phyloP scores from a whole-genome alignment of 805 yeast genomes.

The Candida michaelii region DNA sequence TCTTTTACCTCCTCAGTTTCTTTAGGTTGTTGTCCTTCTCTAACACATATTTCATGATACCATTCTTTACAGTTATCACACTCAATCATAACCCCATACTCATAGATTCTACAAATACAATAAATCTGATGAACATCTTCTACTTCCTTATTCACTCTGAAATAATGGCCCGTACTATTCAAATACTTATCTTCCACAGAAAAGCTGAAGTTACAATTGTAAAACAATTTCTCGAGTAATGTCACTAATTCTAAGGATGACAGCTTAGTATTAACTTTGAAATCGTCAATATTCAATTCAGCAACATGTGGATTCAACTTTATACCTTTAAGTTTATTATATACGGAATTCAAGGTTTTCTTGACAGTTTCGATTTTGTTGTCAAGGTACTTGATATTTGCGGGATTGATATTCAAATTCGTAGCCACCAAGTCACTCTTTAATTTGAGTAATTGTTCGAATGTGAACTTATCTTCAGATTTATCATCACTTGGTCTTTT shows the following conservation, averaged over 20 bases:
- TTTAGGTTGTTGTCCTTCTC: conserved; percentile 3
- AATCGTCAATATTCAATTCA: not conserved
- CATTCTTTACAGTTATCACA: conserved; percentile 72
- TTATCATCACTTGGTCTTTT: not conserved
- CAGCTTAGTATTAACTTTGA: not conserved
- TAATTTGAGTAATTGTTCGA: conserved; percentile 25
- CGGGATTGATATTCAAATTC: conserved; percentile 9
- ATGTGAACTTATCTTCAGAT: conserved; percentile 3
- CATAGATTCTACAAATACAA: conserved; percentile 64
- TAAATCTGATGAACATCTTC: conserved; percentile 27
- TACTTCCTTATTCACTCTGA: conserved; percentile 10
- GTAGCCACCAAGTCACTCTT: conserved; percentile 20
- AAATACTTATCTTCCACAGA: conserved; percentile 27
- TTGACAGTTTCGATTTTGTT: conserved; percentile 2
- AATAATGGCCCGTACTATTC: conserved; percentile 24
- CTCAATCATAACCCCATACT: conserved; percentile 63
- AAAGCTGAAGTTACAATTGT: conserved; percentile 26
- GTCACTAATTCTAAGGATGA: conserved; percentile 9
- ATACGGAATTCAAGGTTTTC: not conserved
- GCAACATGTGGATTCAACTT: conserved; percentile 6
- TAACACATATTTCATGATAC: conserved; percentile 65
- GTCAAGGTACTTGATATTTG: conserved; percentile 9
- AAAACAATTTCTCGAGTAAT: conserved; percentile 8
- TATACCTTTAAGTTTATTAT: not conserved
- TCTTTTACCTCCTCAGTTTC: conserved; percentile 1